Base-by-base conservation (phyloP, 192 early-diverging fungal species). In the Pecoramyces ruminantium region DNA sequence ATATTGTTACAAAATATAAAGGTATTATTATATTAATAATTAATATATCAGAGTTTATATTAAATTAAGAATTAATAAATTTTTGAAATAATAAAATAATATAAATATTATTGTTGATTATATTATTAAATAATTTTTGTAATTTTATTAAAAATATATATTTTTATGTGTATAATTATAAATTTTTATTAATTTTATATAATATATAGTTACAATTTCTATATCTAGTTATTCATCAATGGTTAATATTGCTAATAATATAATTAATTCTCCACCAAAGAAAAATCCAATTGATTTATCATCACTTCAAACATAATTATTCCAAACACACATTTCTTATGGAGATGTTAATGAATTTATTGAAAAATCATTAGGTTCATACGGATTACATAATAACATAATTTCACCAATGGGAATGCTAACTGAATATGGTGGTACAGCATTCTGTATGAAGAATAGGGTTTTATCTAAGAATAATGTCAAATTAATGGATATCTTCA, bases 341-440 rank as follows among this genome's bases (percentile, higher is more conserved):
- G 80, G 87, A 5, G 83, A 85, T n/a, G 85, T 88, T 78, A 88
- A 92, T 78, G 85, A 86, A 77, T 85, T 88, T 21, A 83, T 88
- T 80, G 84, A 83, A n/a, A 67, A 67, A 11, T 25, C 51, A 25
- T 67, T 67, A 67, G 8, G 25, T 11, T 25, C 51, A 11, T 67
- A n/a, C 9, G 51, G 51, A 67, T 67, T 28, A 83, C 86, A 38
- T 82, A 86, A 17, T 83, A 90, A 38, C 16, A 90, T 93, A 0
- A 83, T 94, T 17, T 90, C 88, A 11, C 88, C 93, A 15, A 86
- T 94, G 81, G 87, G 87, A 29, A 92, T 90, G 34, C 83, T 94
- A 67, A 87, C 92, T 2, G 93, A 94, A 84, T 90, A 94, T 77
- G 93, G 93, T 78, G 92, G 93, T 14, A 91, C 91, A 85, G 87